Conservation (phyloP, 352 stramenopile species). For the Phytophthora citrophthora region DNA sequence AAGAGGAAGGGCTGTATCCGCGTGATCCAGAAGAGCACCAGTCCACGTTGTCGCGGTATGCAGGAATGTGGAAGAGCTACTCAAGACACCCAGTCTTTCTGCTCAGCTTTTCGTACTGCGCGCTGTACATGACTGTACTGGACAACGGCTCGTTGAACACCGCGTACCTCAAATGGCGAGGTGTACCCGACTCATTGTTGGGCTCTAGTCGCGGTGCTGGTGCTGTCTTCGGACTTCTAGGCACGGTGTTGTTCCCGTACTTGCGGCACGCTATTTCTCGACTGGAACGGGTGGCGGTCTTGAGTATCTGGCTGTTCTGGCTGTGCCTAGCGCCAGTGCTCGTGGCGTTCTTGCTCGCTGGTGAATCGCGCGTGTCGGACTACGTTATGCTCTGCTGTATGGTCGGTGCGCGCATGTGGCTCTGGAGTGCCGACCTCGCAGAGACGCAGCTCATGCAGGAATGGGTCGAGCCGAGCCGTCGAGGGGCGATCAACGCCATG, state of each 20-base stretch:
- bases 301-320: conserved; percentile 77
- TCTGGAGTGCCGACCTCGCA: conserved; percentile 61
- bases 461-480: conserved; percentile 55
- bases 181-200: conserved; percentile 53
- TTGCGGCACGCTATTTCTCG: conserved; percentile 31
- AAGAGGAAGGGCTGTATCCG: conserved; percentile 11
- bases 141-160: conserved; percentile 58
- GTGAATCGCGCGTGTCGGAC: conserved; percentile 55
- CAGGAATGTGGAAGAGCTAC: conserved; percentile 49
- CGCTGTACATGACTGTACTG: conserved; percentile 71
- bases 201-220: conserved; percentile 50
- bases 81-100: conserved; percentile 55
- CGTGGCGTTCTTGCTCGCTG: conserved; percentile 48
- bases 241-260: conserved; percentile 58
- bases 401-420: conserved; percentile 53
- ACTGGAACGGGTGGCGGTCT: conserved; percentile 54
- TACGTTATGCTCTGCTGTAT: conserved; percentile 64
- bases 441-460: conserved; percentile 83
- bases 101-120: conserved; percentile 57
- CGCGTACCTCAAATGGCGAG: conserved; percentile 72
- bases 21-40: conserved; percentile 4
- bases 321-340: conserved; percentile 51
- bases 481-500: conserved; percentile 67
- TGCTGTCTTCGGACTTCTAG: conserved; percentile 55
- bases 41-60: conserved; percentile 29